phyloP scores from a whole-genome alignment of 164 flowering plant species.

The Magnolia kwangsiensis region DNA sequence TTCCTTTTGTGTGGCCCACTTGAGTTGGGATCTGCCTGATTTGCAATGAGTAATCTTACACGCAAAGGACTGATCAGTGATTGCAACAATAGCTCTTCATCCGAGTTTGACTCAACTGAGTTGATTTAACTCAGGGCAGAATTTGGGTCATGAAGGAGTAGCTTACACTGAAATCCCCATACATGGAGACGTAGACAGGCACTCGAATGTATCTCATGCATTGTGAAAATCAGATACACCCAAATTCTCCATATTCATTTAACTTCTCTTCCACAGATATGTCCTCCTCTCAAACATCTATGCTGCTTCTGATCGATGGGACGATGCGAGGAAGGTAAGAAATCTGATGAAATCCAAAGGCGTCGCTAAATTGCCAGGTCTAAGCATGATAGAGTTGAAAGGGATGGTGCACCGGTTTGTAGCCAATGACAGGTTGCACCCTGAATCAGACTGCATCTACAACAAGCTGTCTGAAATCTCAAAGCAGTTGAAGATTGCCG shows the following conservation, averaged over 20 bases:
- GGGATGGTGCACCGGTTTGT: slow-evolving; percentile 27
- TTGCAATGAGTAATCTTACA: no score
- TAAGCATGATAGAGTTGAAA: slow-evolving; percentile 32
- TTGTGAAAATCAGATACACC: neutral
- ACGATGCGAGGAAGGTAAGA: slow-evolving; percentile 20
- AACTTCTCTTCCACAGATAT: slow-evolving; percentile 16
- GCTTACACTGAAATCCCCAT: neutral
- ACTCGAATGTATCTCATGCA: neutral
- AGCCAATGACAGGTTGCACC: slow-evolving; percentile 25
- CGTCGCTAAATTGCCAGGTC: slow-evolving; percentile 20
- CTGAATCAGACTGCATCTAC: slow-evolving; percentile 18
- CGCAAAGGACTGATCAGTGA: no score
- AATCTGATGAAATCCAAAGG: slow-evolving; percentile 22
- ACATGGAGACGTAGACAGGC: neutral
- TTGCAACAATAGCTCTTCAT: no score
- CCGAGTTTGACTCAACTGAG: no score
- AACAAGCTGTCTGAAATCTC: slow-evolving; percentile 24
- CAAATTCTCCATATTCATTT: neutral
- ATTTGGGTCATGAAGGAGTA: no score
- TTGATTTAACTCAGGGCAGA: no score
- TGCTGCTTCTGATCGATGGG: slow-evolving; percentile 25
- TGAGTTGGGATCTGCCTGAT: no score
- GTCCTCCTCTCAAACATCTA: slow-evolving; percentile 29
- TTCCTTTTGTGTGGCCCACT: no score
- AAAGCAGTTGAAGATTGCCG: slow-evolving; percentile 9